These are phyloP conservation scores for Papiliotrema nemorosa DNA, from an alignment of 1,284 basidiomycete genomes.

Conservation along the genomic window DNA sequence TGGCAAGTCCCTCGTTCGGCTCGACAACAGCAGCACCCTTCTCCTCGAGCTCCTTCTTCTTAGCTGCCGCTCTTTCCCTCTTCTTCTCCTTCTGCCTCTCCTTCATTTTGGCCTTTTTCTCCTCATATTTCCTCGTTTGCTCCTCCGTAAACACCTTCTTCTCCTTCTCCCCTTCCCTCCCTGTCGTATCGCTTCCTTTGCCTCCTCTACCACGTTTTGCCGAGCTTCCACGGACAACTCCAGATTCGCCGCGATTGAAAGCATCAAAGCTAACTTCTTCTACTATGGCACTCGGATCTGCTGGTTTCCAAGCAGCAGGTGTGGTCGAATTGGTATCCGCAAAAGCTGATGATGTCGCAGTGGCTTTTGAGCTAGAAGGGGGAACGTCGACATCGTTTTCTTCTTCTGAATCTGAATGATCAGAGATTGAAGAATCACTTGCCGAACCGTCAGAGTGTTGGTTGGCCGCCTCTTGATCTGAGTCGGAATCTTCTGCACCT, in stretches of 20 bases:
- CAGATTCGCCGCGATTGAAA: slow-evolving; percentile 14
- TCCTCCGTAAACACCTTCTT: slow-evolving; percentile 30
- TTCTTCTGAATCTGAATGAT: slow-evolving; percentile 1
- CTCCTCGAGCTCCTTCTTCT: neutral
- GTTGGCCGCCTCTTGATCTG: neutral
- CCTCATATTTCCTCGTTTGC: slow-evolving; percentile 23
- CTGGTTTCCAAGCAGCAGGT: slow-evolving; percentile 23
- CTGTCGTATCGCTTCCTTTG: neutral
- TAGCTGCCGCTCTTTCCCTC: slow-evolving; percentile 11
- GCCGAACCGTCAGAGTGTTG: neutral
- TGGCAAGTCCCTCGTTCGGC: neutral
- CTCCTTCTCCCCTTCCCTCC: slow-evolving; percentile 2
- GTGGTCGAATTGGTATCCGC: slow-evolving; percentile 25
- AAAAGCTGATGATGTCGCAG: slow-evolving; percentile 14
- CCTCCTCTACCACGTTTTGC: slow-evolving; percentile 5
- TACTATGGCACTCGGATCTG: slow-evolving; percentile 13
- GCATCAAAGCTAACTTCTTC: slow-evolving; percentile 29
- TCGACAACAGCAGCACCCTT: neutral
- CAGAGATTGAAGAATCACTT: too few relatives aligned
- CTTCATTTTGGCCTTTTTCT: slow-evolving; percentile 23
- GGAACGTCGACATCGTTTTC: slow-evolving; percentile 12
- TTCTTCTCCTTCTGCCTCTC: slow-evolving; percentile 36
- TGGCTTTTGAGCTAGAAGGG: neutral
- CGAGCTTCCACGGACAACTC: neutral
- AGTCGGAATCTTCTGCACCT: slow-evolving; percentile 8